Conservation (phyloP, 2,329 filamentous ascomycete genomes). For the Sporothrix variecibatus region DNA sequence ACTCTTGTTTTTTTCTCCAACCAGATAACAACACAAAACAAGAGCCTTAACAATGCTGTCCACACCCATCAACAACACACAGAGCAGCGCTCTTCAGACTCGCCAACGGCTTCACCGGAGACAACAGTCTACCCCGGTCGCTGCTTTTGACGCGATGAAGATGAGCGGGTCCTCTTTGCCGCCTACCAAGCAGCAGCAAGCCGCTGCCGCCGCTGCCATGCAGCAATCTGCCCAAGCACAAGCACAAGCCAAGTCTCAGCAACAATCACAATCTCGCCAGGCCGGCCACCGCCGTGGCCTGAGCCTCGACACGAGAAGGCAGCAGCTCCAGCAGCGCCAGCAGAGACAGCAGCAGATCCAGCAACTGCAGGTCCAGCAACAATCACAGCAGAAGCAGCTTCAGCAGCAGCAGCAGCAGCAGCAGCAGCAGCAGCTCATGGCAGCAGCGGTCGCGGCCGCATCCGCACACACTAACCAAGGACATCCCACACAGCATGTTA, state of each 20-base stretch:
- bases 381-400: constrained; percentile 38
- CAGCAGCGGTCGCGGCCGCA: constrained; percentile 27
- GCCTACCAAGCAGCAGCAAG: constrained; percentile 41
- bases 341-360: constrained; percentile 31
- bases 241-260: constrained; percentile 6
- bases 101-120: constrained; percentile 77
- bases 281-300: constrained; percentile 76
- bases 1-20: not conserved
- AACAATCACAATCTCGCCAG: constrained; percentile 36
- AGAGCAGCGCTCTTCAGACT: constrained; percentile 57
- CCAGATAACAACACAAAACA: constrained; percentile 19
- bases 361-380: constrained; percentile 30
- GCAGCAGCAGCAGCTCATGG: constrained; percentile 30
- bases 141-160: constrained; percentile 73
- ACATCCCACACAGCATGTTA: constrained; percentile 66
- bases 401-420: constrained; percentile 37
- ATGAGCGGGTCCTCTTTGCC: constrained; percentile 60
- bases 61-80: constrained; percentile 59
- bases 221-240: constrained; percentile 25
- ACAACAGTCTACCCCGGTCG: constrained; percentile 78
- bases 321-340: constrained; percentile 48
- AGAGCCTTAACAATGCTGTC: constrained; percentile 39
- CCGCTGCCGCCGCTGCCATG: constrained; percentile 34
- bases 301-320: constrained; percentile 74
- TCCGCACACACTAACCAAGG: constrained; percentile 53